These are phyloP conservation scores for Solanum virginianum DNA, from an alignment of 257 asterid species.

Conservation along the genomic window DNA sequence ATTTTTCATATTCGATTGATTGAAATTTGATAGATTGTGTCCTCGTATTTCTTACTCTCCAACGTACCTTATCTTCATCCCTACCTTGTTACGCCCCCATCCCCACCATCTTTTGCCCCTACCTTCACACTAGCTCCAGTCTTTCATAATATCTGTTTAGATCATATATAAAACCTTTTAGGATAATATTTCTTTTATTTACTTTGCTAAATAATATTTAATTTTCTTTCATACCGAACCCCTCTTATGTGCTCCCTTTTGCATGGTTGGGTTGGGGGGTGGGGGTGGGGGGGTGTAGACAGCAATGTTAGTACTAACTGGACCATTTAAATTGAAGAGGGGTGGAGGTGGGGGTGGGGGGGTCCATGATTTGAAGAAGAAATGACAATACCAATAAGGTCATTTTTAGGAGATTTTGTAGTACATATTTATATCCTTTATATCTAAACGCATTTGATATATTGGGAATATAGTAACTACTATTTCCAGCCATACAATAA, in stretches of 20 bases:
- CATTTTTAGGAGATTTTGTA: not conserved
- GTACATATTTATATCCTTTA: not conserved
- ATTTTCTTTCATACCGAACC: no score
- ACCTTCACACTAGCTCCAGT: not conserved
- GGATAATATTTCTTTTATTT: no score
- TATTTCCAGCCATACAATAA: not conserved
- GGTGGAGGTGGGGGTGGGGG: no score
- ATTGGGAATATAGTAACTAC: not conserved
- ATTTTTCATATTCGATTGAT: not conserved
- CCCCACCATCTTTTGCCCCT: not conserved
- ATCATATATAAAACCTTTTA: not conserved
- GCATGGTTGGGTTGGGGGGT: no score
- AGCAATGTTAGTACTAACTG: not conserved
- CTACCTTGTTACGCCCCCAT: no score
- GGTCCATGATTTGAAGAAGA: not conserved
- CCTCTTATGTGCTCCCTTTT: no score
- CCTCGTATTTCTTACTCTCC: not conserved
- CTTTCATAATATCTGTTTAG: not conserved
- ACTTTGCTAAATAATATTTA: no score
- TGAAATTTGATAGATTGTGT: accelerated
- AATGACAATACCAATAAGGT: not conserved
- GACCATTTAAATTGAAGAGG: not conserved
- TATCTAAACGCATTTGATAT: not conserved
- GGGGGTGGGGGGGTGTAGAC: no score
- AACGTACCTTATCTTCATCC: not conserved